Conservation (phyloP, 2,329 filamentous ascomycete genomes). For the Lecanicillium sp. region DNA sequence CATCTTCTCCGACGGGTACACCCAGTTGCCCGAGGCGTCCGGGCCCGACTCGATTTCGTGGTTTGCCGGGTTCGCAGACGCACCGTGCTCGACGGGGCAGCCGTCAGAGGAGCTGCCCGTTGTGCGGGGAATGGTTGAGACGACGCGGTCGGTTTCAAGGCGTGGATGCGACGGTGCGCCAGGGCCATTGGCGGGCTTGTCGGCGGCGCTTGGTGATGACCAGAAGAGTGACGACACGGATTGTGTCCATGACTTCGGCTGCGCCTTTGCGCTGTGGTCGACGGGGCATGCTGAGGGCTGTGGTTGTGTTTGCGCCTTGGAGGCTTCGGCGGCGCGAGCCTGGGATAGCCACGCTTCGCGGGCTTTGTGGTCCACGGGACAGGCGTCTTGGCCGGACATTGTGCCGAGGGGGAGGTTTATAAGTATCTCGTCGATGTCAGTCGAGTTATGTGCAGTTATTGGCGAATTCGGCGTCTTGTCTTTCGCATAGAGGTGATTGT, state of each 20-base stretch:
- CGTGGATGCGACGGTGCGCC: constrained; percentile 10
- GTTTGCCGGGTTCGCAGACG: constrained; percentile 51
- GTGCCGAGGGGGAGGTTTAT: no score
- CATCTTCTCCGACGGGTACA: constrained; percentile 94
- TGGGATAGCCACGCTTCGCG: constrained; percentile 80
- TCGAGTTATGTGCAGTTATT: neutral
- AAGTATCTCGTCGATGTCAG: no score
- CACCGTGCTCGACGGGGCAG: constrained; percentile 31
- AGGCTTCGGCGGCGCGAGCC: constrained; percentile 43
- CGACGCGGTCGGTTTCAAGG: constrained; percentile 61
- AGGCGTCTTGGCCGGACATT: constrained; percentile 35
- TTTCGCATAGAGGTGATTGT: no score
- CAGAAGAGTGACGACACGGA: constrained; percentile 34
- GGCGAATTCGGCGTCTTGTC: no score
- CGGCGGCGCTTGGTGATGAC: constrained; percentile 22
- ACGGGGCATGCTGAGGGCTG: constrained; percentile 22
- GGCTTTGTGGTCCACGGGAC: constrained; percentile 86
- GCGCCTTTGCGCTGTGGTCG: constrained; percentile 19
- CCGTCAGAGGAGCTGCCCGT: constrained; percentile 23
- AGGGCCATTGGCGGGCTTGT: constrained; percentile 5
- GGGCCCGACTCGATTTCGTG: constrained; percentile 70
- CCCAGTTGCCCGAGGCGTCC: constrained; percentile 78
- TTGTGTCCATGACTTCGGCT: constrained; percentile 34
- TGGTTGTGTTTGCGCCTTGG: constrained; percentile 18
- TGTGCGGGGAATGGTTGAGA: constrained; percentile 72